Conservation (phyloP, 179 eudicot species). For the Sideroxylon spinosum region DNA sequence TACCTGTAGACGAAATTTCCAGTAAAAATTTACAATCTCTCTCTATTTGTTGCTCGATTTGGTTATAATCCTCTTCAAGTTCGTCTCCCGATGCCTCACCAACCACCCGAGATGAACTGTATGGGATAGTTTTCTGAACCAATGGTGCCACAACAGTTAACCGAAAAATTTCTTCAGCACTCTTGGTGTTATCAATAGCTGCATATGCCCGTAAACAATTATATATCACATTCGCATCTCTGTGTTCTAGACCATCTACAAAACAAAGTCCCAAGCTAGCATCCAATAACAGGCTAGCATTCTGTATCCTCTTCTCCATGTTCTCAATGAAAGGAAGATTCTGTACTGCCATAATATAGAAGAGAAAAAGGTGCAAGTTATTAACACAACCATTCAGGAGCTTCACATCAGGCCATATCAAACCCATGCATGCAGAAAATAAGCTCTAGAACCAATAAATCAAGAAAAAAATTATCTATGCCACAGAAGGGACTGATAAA, state of each 20-base stretch:
- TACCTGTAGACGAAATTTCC: conserved; percentile 83
- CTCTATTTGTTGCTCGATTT: conserved; percentile 55
- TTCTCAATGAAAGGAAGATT: conserved; percentile 92
- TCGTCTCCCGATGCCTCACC: conserved; percentile 65
- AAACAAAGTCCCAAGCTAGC: conserved; percentile 92
- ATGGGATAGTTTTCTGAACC: conserved; percentile 58
- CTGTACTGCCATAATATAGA: conserved; percentile 81
- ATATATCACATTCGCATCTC: conserved; percentile 83
- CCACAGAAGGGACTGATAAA: not conserved
- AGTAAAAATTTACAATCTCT: conserved; percentile 81
- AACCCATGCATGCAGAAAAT: conserved; percentile 8
- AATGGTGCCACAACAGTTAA: conserved; percentile 72
- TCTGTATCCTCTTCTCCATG: conserved; percentile 91
- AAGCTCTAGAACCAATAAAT: no score
- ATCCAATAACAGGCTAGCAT: conserved; percentile 68
- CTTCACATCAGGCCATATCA: not conserved
- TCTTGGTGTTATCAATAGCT: conserved; percentile 80
- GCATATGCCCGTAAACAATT: conserved; percentile 99
- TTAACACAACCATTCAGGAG: not conserved
- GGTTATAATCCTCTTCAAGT: conserved; percentile 70
- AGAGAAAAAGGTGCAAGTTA: conserved; percentile 23
- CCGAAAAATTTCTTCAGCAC: conserved; percentile 91
- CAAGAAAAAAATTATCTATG: not conserved
- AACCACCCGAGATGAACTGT: conserved; percentile 42
- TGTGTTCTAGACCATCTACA: conserved; percentile 83